Conservation (phyloP, 106 monocot species). For the Agapanthus africanus region DNA sequence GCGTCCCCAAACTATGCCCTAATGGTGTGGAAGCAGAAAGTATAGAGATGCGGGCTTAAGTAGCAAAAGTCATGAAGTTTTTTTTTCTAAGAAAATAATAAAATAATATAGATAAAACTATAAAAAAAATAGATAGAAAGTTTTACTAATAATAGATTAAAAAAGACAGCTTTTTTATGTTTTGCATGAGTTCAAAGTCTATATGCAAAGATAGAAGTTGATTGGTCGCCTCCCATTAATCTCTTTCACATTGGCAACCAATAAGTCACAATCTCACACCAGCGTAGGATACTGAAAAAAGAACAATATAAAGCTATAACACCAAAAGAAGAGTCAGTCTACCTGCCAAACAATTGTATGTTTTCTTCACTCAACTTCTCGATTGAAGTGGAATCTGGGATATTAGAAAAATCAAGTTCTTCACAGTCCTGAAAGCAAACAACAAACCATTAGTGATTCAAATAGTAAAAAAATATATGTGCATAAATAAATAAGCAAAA, state of each 20-base stretch:
- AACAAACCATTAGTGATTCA: not conserved
- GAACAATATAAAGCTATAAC: not conserved
- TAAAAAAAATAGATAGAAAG: not conserved
- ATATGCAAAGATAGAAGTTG: not conserved
- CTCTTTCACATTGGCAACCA: not conserved
- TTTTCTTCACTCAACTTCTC: conserved; percentile 41
- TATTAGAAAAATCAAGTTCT: conserved; percentile 3
- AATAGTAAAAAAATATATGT: not conserved
- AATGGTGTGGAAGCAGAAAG: not conserved
- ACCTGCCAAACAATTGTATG: conserved; percentile 33
- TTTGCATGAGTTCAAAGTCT: not conserved
- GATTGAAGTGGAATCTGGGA: conserved; percentile 11
- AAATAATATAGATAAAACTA: not conserved
- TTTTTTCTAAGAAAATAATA: not conserved
- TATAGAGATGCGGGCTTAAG: not conserved
- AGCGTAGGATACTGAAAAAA: not conserved
- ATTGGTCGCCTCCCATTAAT: not conserved
- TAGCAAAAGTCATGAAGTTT: not conserved
- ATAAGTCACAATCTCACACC: not conserved
- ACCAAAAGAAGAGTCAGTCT: not conserved
- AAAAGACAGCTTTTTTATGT: not conserved
- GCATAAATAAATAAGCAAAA: not conserved
- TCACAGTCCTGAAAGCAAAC: conserved; percentile 18
- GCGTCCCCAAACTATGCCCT: too few relatives aligned
- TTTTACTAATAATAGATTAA: not conserved